phyloP scores from a whole-genome alignment of 768 basidiomycete species.

The Chlorophyllum brunneum region DNA sequence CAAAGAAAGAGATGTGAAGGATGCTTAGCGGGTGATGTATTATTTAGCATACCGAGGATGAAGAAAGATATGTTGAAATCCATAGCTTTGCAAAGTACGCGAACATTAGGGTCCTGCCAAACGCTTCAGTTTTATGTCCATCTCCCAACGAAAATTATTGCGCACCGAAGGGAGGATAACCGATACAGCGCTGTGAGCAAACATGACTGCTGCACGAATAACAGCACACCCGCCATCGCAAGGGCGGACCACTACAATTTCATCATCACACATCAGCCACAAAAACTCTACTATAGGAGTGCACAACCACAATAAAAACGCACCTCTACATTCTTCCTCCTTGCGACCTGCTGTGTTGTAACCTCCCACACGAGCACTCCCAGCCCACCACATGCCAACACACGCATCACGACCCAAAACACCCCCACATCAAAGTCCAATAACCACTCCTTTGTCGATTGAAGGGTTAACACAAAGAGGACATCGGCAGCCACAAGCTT shows the following conservation, averaged over 20 bases:
- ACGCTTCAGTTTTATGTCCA: conserved; percentile 1
- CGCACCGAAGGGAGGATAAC: conserved; percentile 64
- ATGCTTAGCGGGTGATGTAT: conserved; percentile 6
- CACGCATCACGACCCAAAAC: conserved; percentile 73
- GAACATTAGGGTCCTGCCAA: conserved; percentile 60
- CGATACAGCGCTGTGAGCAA: conserved; percentile 68
- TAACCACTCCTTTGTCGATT: conserved; percentile 64
- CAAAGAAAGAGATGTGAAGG: neutral
- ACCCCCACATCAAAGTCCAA: conserved; percentile 64
- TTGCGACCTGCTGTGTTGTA: conserved; percentile 48
- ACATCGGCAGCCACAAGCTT: conserved; percentile 58
- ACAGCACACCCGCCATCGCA: conserved; percentile 59
- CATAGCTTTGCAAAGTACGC: conserved; percentile 68
- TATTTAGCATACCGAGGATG: conserved; percentile 39
- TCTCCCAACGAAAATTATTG: neutral
- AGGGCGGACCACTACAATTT: conserved; percentile 62
- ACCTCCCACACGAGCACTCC: conserved; percentile 61
- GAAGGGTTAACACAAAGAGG: conserved; percentile 58
- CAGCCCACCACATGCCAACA: conserved; percentile 69
- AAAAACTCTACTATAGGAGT: neutral
- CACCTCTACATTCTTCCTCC: conserved; percentile 59
- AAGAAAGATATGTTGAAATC: conserved; percentile 49
- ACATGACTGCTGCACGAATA: conserved; percentile 66
- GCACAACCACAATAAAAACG: conserved; percentile 16
- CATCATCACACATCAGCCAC: conserved; percentile 11